A percentile compares a stretch with the other conserved stretches of the same genome.
Evolutionary conservation across 2,329 filamentous ascomycete species (phyloP).

Genomic region (Albophoma yamanashiensis): DNA sequence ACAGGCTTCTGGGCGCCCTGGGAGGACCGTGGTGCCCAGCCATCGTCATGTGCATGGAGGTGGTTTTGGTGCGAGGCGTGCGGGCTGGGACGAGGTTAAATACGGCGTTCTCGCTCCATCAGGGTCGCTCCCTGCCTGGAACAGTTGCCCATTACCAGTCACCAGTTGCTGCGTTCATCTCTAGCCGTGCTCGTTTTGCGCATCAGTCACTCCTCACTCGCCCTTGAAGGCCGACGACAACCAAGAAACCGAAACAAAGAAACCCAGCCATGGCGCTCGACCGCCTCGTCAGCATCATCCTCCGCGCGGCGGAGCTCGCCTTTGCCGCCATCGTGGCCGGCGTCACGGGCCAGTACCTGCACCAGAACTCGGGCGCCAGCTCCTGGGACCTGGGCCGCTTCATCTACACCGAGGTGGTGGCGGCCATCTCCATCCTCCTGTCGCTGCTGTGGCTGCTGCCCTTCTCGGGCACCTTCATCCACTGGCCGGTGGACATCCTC

Average conservation of each 20-base stretch:
- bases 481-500: slow-evolving; percentile 62
- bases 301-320: slow-evolving; percentile 42
- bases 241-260: not conserved
- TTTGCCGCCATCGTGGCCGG: slow-evolving; percentile 65
- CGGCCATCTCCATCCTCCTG: slow-evolving; percentile 58
- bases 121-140: not conserved
- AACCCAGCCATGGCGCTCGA: slow-evolving; percentile 24
- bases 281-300: slow-evolving; percentile 26
- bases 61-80: not conserved
- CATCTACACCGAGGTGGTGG: slow-evolving; percentile 66
- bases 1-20: not conserved
- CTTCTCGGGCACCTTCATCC: slow-evolving; percentile 54
- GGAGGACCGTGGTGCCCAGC: not conserved
- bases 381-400: slow-evolving; percentile 50
- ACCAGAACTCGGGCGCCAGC: slow-evolving; percentile 29
- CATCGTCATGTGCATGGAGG: not conserved
- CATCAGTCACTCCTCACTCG: too few relatives aligned
- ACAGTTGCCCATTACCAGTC: not conserved
- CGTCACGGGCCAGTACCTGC: slow-evolving; percentile 56
- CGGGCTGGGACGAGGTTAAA: not conserved
- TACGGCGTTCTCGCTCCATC: not conserved
- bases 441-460: slow-evolving; percentile 63
- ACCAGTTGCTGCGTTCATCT: not conserved
- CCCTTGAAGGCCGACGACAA: not conserved
- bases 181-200: not conserved